Conservation (phyloP, 768 basidiomycete species). For the Termitomyces sp. region DNA sequence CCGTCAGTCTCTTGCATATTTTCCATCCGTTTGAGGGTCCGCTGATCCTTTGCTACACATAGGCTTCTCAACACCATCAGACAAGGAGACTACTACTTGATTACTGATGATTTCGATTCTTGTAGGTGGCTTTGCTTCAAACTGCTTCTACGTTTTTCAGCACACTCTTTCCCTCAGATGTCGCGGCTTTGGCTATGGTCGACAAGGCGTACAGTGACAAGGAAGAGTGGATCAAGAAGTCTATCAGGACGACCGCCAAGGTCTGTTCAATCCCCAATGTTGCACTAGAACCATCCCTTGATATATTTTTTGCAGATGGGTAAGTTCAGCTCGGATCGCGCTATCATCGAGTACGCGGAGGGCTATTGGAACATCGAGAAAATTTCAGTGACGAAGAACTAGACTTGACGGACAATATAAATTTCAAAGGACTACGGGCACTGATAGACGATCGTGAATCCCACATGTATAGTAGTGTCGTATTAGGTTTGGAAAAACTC, state of each 20-base stretch:
- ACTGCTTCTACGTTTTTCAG: neutral
- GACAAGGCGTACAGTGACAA: constrained; percentile 84
- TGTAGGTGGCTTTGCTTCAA: constrained; percentile 39
- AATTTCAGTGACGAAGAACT: constrained; percentile 17
- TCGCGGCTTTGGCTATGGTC: constrained; percentile 79
- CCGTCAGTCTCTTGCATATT: constrained; percentile 47
- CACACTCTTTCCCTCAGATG: constrained; percentile 38
- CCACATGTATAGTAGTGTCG: neutral
- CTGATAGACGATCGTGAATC: neutral
- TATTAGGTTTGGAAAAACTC: neutral
- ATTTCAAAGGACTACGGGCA: neutral
- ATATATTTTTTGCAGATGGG: constrained; percentile 59
- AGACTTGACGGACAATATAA: neutral
- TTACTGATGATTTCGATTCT: constrained; percentile 93
- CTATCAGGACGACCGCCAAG: constrained; percentile 77
- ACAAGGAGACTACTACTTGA: constrained; percentile 71
- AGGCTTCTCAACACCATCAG: constrained; percentile 73
- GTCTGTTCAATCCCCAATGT: constrained; percentile 20
- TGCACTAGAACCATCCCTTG: neutral
- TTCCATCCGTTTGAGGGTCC: constrained; percentile 1
- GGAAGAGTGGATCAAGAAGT: constrained; percentile 89
- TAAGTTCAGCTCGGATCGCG: constrained; percentile 93
- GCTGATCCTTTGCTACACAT: neutral
- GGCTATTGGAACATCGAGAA: constrained; percentile 77
- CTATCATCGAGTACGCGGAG: constrained; percentile 90